Base-by-base conservation (phyloP, 2,329 filamentous ascomycete species). In the Coniochaeta sp. region DNA sequence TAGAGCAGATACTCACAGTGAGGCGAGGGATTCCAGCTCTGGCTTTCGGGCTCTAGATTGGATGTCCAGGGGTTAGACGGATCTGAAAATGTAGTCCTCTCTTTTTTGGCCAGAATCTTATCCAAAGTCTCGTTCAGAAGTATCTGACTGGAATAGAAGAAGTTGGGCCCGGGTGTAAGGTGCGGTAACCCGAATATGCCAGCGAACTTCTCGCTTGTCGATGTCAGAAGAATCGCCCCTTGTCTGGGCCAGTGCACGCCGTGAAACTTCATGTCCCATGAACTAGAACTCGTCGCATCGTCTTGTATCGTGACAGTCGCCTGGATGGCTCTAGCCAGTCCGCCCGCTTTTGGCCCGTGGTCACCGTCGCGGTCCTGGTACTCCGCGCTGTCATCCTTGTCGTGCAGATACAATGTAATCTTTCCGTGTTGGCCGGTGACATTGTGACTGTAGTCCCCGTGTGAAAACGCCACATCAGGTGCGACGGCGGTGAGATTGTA, bases 151-250 rank as follows among this genome's bases (percentile, higher is more conserved):
- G 79, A 76, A 62, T 71, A 65, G 65, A 82, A 82, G 62, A 78
- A 83, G 48, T 80, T 73, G 3, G 71, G 64, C 18, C 72, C 67
- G 0, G 89, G 78, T 1, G 87, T 76, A 49, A 99, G 78, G 67
- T 97, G 91, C 24, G 94, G 91, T 46, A 97, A 72, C 2, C 85
- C 87, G 65, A 95, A 95, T 52, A 97, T 85, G 40, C 94, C 91
- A n/a, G 86, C 83, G 62, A 94, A 94, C 72, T 95, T 96, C 63
- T 96, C 88, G 67, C 91, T 96, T 47, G 91, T 92, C 1, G 92
- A 96, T 1, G 87, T 89, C 64, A 97, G 72, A 31, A 97, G 72
- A 48, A 94, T 81, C 13, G 83, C 81, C 1, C 94, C 94, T 55
- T 87, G 81, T n/a, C 80, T 78, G 32, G 87, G 84, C 76, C 91